These are phyloP conservation scores for Pulveroboletus ravenelii DNA, from an alignment of 768 basidiomycete genomes.

Conservation along the genomic window DNA sequence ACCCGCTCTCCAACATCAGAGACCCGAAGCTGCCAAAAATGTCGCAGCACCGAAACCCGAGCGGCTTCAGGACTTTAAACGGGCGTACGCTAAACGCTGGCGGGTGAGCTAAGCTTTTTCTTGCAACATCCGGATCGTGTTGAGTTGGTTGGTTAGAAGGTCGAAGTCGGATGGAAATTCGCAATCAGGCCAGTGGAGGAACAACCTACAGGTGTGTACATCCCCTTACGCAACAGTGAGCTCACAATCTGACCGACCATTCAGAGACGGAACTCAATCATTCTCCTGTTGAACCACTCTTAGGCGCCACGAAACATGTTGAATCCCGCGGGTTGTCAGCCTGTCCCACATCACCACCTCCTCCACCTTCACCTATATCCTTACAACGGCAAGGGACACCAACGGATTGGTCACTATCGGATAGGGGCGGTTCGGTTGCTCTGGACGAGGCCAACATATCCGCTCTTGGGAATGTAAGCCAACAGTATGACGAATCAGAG, in stretches of 20 bases:
- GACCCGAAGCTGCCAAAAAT: not conserved
- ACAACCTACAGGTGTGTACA: conserved; percentile 7
- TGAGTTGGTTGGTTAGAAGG: conserved; percentile 9
- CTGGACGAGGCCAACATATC: not conserved
- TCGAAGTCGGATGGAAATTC: conserved; percentile 11
- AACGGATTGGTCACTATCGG: conserved; percentile 29
- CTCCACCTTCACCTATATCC: conserved; percentile 8
- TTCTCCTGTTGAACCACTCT: not conserved
- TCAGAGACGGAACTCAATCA: conserved; percentile 3
- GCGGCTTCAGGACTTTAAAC: conserved; percentile 8
- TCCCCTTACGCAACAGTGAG: not conserved
- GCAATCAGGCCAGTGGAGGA: conserved; percentile 8
- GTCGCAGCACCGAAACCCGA: conserved; percentile 4
- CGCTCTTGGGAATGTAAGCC: not conserved
- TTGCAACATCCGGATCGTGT: not conserved
- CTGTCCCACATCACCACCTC: not conserved
- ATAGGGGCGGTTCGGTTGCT: conserved; percentile 15
- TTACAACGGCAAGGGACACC: conserved; percentile 22
- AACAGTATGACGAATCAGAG: conserved; percentile 2
- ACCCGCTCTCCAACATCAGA: not conserved
- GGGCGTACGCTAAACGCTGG: conserved; percentile 24
- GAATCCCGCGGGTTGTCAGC: not conserved
- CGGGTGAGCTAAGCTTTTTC: conserved; percentile 10
- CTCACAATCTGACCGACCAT: not conserved
- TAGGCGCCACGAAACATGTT: not conserved